Percentiles rank a stretch among this genome's conserved stretches.
phyloP scores from a whole-genome alignment of 2,329 filamentous ascomycete genomes.

The Diaporthe helianthi region DNA sequence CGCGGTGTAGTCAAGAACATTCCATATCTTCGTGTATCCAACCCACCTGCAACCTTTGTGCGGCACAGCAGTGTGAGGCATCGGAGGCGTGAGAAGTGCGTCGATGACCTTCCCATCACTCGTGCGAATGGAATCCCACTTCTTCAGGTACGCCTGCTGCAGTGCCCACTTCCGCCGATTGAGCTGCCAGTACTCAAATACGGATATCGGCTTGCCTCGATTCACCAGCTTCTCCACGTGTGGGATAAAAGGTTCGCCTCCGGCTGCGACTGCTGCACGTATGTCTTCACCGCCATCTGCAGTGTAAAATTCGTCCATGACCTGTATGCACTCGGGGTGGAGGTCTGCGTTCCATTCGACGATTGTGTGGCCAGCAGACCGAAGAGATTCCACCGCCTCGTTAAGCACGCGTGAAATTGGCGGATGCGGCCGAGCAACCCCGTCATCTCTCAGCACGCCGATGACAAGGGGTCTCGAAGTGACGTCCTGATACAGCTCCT shows the following conservation, averaged over 20 bases:
- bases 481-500: conserved; percentile 49
- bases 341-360: conserved; percentile 58
- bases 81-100: conserved; percentile 62
- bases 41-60: conserved; percentile 52
- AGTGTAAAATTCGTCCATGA: conserved; percentile 65
- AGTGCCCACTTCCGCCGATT: conserved; percentile 62
- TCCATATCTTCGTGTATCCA: conserved; percentile 69
- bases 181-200: conserved; percentile 73
- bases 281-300: conserved; percentile 71
- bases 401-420: conserved; percentile 56
- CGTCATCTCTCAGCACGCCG: conserved; percentile 58
- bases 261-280: conserved; percentile 56
- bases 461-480: conserved; percentile 55
- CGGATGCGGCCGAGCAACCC: conserved; percentile 61
- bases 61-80: conserved; percentile 65
- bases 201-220: conserved; percentile 59
- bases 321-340: conserved; percentile 54
- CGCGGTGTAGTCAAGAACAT: conserved; percentile 67
- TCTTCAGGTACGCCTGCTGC: conserved; percentile 64
- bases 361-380: conserved; percentile 59
- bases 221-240: conserved; percentile 65
- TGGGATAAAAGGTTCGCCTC: conserved; percentile 65
- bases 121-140: conserved; percentile 60
- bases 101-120: conserved; percentile 57
- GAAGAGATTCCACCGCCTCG: conserved; percentile 47